Evolutionary conservation across 1,139 yeast species (phyloP).

Genomic region (Candida sanyaensis): DNA sequence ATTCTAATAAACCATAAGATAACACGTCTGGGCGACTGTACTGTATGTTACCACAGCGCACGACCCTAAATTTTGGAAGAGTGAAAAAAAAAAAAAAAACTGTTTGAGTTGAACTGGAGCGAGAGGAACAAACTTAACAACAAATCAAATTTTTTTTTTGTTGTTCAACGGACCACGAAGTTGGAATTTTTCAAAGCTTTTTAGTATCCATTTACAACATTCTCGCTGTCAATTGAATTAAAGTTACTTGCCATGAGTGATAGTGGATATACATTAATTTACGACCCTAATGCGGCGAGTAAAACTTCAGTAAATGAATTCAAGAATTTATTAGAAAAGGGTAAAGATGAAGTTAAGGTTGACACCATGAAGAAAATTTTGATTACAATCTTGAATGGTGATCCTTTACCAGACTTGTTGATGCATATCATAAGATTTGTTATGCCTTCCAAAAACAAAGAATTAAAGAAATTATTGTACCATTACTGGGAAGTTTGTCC

Average conservation of each 20-base stretch:
- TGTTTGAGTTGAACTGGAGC: neutral
- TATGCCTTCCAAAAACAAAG: conserved; percentile 93
- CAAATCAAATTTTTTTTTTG: conserved; percentile 3
- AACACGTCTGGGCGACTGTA: too few relatives aligned
- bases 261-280: conserved; percentile 70
- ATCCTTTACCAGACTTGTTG: conserved; percentile 89
- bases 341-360: conserved; percentile 83
- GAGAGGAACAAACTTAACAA: neutral
- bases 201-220: neutral
- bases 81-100: neutral
- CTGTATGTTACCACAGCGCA: neutral
- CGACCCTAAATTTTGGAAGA: neutral
- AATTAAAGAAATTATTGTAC: conserved; percentile 86
- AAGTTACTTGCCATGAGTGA: conserved; percentile 35
- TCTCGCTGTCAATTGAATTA: conserved; percentile 2
- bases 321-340: conserved; percentile 80
- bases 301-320: conserved; percentile 77
- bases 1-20: too few relatives aligned
- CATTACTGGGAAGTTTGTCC: conserved; percentile 99
- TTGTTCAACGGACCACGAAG: neutral
- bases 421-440: conserved; percentile 97
- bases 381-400: conserved; percentile 88
- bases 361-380: conserved; percentile 89
- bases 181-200: neutral
- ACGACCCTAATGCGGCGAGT: conserved; percentile 72